phyloP scores from a whole-genome alignment of 2,329 filamentous ascomycete genomes.

The Cladosporium sp. region DNA sequence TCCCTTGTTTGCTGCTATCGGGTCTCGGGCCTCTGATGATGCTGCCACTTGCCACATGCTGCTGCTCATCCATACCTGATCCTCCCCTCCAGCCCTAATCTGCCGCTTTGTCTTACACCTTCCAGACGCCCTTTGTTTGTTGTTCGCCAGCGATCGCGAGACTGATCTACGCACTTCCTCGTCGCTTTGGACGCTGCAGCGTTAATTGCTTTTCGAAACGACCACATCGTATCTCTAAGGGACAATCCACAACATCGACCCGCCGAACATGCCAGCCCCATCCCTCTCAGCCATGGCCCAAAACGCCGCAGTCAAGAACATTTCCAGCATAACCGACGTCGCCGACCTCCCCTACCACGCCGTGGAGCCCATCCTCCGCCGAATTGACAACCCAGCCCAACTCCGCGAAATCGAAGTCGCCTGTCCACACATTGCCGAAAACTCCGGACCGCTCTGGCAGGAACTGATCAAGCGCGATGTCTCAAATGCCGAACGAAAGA shows the following conservation, averaged over 20 bases:
- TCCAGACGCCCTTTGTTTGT: constrained; percentile 7
- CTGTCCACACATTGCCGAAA: constrained; percentile 72
- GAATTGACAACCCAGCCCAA: constrained; percentile 71
- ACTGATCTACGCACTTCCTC: neutral
- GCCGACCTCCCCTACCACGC: constrained; percentile 69
- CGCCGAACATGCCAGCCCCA: constrained; percentile 31
- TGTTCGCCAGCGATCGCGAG: neutral
- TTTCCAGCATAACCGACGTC: constrained; percentile 61
- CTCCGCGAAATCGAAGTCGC: constrained; percentile 70
- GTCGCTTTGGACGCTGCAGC: neutral
- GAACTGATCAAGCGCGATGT: constrained; percentile 78
- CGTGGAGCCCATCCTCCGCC: constrained; percentile 66
- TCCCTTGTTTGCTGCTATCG: neutral
- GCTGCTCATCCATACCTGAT: constrained; percentile 4
- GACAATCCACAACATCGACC: neutral
- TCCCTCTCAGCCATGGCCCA: constrained; percentile 43
- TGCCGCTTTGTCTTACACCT: constrained; percentile 13
- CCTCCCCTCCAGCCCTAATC: constrained; percentile 13
- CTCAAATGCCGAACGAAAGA: constrained; percentile 62
- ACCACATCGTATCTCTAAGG: neutral
- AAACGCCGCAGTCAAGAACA: constrained; percentile 43
- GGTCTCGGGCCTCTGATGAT: neutral
- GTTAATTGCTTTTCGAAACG: neutral
- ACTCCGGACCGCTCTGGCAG: constrained; percentile 73
- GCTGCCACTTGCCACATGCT: neutral